These are phyloP conservation scores for Phylloporus sp. DNA, from an alignment of 768 basidiomycete species.

Conservation along the genomic window DNA sequence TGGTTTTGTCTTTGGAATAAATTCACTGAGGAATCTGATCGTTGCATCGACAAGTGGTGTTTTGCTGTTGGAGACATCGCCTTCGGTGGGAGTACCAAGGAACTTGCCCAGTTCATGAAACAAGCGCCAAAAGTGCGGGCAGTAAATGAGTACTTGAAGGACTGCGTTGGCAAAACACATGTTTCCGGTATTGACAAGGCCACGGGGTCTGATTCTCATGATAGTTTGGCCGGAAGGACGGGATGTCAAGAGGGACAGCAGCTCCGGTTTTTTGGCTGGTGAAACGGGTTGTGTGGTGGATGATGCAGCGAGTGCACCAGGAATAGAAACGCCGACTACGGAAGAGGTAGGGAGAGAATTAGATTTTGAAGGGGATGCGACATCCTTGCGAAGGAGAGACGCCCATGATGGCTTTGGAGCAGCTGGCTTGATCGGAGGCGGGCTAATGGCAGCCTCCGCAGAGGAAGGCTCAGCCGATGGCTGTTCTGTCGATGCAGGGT, in stretches of 20 bases:
- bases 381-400: slow-evolving; percentile 55
- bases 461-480: background rate
- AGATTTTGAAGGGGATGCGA: slow-evolving; percentile 37
- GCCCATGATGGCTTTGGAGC: slow-evolving; percentile 70
- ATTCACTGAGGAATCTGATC: slow-evolving; percentile 75
- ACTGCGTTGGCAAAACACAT: slow-evolving; percentile 98
- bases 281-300: slow-evolving; percentile 29
- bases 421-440: slow-evolving; percentile 23
- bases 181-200: slow-evolving; percentile 91
- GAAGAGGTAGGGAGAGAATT: slow-evolving; percentile 64
- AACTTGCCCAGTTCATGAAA: slow-evolving; percentile 68
- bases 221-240: slow-evolving; percentile 26
- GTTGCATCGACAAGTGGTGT: slow-evolving; percentile 67
- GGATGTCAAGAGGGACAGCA: slow-evolving; percentile 51
- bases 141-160: slow-evolving; percentile 86
- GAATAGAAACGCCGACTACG: slow-evolving; percentile 71
- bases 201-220: slow-evolving; percentile 58
- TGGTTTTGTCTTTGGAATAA: slow-evolving; percentile 34
- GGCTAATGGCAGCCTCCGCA: slow-evolving; percentile 1
- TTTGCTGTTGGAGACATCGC: slow-evolving; percentile 26
- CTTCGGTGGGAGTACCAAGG: slow-evolving; percentile 31
- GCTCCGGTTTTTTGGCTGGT: slow-evolving; percentile 42
- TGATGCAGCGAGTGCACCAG: slow-evolving; percentile 36
- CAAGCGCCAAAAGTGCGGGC: slow-evolving; percentile 77
- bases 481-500: slow-evolving; percentile 2